Evolutionary conservation across 768 basidiomycete genomes (phyloP), one percentile per base, ranked within the genome.

Genomic region (Tulasnella sp.): DNA sequence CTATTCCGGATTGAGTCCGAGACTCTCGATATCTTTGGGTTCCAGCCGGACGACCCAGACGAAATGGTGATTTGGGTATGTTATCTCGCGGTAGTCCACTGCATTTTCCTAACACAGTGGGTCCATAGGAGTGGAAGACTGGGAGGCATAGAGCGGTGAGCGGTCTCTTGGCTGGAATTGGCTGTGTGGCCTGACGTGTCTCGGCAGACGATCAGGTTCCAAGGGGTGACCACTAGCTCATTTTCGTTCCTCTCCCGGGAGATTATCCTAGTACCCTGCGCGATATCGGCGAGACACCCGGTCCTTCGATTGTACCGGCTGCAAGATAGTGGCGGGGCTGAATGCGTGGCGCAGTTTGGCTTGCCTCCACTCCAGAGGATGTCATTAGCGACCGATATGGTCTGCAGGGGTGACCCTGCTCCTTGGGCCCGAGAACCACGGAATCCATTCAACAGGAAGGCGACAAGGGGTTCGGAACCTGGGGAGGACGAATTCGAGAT

Each of bases 231-330:
- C 17, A 25, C n/a, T 25, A 21, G 17, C 19, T 57, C 55, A 1
- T 57, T 57, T 36, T 45, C 40, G 6, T 57, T 57, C 27, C 14
- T 57, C 31, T 25, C 55, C n/a, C 32, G 48, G 42, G 55, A 57
- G 17, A 46, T 36, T 14, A 31, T 57, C 27, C 17, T 57, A 29
- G 41, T 57, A 25, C 55, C 55, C 17, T 19, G 27, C 21, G 17
- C 42, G 17, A 42, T 48, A 9, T 19, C 19, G 14, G 55, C 23
- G 9, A 57, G 4, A 2, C 2, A 15, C 15, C 55, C 45, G 23
- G 45, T 32, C 17, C 41, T 57, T n/a, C 29, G 42, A 2, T 43
- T 57, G 19, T 57, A 57, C 34, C 55, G 31, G 32, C 31, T 57
- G 11, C 27, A 27, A 23, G 15, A 27, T 1, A 4, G 7, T 25